Evolutionary conservation across 2,329 filamentous ascomycete species (phyloP), one percentile per base, ranked within the genome.

Genomic region (Alternaria consortialis): DNA sequence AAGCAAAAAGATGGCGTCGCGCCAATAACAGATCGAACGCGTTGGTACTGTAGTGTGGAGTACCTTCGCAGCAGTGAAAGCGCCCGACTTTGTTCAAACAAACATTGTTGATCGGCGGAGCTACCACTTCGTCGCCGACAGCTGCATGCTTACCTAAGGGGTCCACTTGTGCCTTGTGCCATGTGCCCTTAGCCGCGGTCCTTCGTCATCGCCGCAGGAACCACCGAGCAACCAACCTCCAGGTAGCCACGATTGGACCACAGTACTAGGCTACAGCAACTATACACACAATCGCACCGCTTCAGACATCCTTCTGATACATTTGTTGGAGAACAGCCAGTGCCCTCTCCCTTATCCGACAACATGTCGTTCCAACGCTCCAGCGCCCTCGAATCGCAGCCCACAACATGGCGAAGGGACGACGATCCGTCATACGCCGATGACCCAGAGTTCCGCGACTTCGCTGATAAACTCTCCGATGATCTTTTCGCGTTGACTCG

Each of bases 301-400:
- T 39, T 23, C 7, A 36, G 8, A 29, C 51, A 32, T 36, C 15
- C 12, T 2, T 3, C 2, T 15, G 12, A 34, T 20, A 29, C n/a
- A 20, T 23, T 15, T 25, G 3, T 34, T 11, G 29, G 15, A 34
- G n/a, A 7, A 12, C 2, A 2, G 7, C 23, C 15, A 37, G 15
- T 43, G 23, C 15, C 27, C 12, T 20, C 2, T 32, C 36, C 44
- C 39, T 27, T 50, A 37, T 57, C 54, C 42, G 44, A 15, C 58
- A 63, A 25, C 65, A 98, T 98, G 94, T 97, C 94, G 17, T 98
- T 95, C 82, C 91, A 97, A 78, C 91, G 92, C 71, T 86, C 95
- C 65, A 91, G 91, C 58, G 90, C 88, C 63, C 85, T 97, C 69
- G 94, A 98, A 83, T 89, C 94, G 68, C 90, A 91, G 80, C 87